Percentiles rank a stretch among this genome's conserved stretches.
Evolutionary conservation across 2,329 filamentous ascomycete species (phyloP).

Genomic region (Tolypocladium cylindrosporum): DNA sequence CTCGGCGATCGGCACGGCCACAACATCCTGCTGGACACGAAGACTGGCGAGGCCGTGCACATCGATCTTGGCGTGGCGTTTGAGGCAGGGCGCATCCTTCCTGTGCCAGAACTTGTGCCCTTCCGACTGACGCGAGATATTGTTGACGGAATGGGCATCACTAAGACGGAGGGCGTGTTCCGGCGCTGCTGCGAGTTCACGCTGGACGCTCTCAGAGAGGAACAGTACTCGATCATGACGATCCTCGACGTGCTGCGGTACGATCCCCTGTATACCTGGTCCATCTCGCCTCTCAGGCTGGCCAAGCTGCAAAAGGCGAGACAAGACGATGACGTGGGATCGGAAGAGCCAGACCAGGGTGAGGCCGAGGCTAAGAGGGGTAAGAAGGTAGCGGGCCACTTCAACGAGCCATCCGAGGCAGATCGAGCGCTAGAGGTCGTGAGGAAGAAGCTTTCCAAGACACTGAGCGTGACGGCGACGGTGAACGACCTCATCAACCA

Average conservation of each 20-base stretch:
- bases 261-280: slow-evolving; percentile 95
- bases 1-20: slow-evolving; percentile 92
- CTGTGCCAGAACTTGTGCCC: slow-evolving; percentile 89
- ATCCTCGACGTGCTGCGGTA: slow-evolving; percentile 96
- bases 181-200: slow-evolving; percentile 98
- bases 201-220: slow-evolving; percentile 85
- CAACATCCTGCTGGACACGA: slow-evolving; percentile 87
- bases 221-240: slow-evolving; percentile 96
- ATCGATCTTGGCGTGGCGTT: slow-evolving; percentile 97
- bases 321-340: slow-evolving; percentile 32
- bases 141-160: slow-evolving; percentile 94
- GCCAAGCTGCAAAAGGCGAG: slow-evolving; percentile 56
- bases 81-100: slow-evolving; percentile 89
- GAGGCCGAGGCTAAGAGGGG: slow-evolving; percentile 31
- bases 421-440: slow-evolving; percentile 88
- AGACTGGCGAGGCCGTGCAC: slow-evolving; percentile 87
- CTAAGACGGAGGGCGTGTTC: slow-evolving; percentile 91
- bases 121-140: slow-evolving; percentile 92
- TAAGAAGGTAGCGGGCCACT: slow-evolving; percentile 19
- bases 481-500: slow-evolving; percentile 97
- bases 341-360: slow-evolving; percentile 25
- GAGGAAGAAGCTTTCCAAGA: slow-evolving; percentile 90
- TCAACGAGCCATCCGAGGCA: slow-evolving; percentile 62
- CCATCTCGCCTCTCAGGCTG: slow-evolving; percentile 61
- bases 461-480: slow-evolving; percentile 84